Evolutionary conservation across 31 red algal species (phyloP).

Genomic region (Odonthalia washingtoniensis): DNA sequence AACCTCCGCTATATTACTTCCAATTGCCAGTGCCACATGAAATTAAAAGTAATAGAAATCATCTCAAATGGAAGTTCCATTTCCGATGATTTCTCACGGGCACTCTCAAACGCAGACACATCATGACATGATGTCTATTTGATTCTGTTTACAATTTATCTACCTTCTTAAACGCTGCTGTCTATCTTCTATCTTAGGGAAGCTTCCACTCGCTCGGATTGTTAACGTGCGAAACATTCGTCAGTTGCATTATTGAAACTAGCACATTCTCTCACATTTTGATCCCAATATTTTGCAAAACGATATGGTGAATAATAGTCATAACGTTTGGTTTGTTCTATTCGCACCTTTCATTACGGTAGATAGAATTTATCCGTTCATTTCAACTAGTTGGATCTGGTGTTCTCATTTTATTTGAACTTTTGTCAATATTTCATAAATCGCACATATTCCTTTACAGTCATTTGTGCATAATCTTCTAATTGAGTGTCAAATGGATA

Average conservation of each 20-base stretch:
- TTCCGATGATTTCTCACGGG: slow-evolving; percentile 54
- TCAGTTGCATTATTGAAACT: slow-evolving; percentile 96
- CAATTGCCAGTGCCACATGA: slow-evolving; percentile 86
- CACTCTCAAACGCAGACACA: slow-evolving; percentile 72
- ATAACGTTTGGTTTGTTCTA: slow-evolving; percentile 13
- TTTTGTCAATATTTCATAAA: slow-evolving; percentile 39
- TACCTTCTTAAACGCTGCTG: slow-evolving; percentile 80
- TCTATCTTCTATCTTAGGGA: slow-evolving; percentile 61
- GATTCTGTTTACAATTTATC: slow-evolving; percentile 78
- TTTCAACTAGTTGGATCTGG: slow-evolving; percentile 19
- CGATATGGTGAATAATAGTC: slow-evolving; percentile 69
- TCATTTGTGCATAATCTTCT: slow-evolving; percentile 7
- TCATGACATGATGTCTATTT: no score
- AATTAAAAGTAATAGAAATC: no score
- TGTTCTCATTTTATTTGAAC: not conserved
- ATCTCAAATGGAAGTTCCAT: no score
- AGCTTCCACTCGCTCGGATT: slow-evolving; percentile 57
- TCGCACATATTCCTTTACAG: slow-evolving; percentile 12
- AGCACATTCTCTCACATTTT: slow-evolving; percentile 15
- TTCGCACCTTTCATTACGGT: slow-evolving; percentile 24
- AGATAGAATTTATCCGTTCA: slow-evolving; percentile 39
- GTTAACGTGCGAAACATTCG: slow-evolving; percentile 84
- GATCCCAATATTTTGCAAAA: slow-evolving; percentile 58
- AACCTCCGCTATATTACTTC: slow-evolving; percentile 83
- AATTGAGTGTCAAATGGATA: slow-evolving; percentile 19